Conservation (phyloP, 352 stramenopile genomes). For the Blastocystis sp. region DNA sequence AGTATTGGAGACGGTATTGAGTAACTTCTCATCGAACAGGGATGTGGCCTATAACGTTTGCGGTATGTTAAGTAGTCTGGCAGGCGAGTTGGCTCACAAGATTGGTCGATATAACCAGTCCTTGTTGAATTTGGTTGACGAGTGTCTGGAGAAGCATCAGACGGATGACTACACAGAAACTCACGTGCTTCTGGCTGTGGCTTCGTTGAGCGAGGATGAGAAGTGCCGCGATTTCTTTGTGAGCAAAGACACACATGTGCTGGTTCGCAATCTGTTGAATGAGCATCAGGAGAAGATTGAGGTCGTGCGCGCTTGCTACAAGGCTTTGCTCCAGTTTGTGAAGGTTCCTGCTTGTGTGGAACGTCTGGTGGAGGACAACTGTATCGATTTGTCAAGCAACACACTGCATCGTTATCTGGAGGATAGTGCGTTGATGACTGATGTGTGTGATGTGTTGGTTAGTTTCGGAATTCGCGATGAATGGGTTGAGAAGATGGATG, state of each 20-base stretch:
- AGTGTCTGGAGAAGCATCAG: conserved; percentile 46
- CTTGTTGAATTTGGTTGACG: conserved; percentile 26
- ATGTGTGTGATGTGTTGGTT: conserved; percentile 26
- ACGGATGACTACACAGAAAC: not conserved
- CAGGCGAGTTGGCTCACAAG: conserved; percentile 3
- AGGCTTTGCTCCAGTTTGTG: conserved; percentile 21
- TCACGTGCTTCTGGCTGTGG: conserved; percentile 21
- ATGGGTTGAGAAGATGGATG: conserved; percentile 32
- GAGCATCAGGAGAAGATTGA: not conserved
- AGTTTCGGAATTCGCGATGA: conserved; percentile 9
- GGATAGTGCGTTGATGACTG: conserved; percentile 13
- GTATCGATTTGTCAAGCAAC: conserved; percentile 2
- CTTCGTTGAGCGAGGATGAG: not conserved
- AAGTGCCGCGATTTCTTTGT: conserved; percentile 34
- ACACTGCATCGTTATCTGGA: conserved; percentile 14
- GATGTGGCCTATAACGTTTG: conserved; percentile 50
- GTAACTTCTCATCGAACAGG: conserved; percentile 18
- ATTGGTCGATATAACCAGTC: conserved; percentile 16
- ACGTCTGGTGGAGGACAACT: conserved; percentile 18
- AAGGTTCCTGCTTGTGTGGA: not conserved
- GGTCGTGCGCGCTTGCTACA: not conserved
- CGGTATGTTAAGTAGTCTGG: conserved; percentile 43
- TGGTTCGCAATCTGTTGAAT: conserved; percentile 52
- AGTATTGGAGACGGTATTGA: conserved; percentile 16
- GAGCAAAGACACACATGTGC: conserved; percentile 4